Evolutionary conservation across 2,329 filamentous ascomycete species (phyloP), one percentile per base, ranked within the genome.

Genomic region (Xylaria sp.): DNA sequence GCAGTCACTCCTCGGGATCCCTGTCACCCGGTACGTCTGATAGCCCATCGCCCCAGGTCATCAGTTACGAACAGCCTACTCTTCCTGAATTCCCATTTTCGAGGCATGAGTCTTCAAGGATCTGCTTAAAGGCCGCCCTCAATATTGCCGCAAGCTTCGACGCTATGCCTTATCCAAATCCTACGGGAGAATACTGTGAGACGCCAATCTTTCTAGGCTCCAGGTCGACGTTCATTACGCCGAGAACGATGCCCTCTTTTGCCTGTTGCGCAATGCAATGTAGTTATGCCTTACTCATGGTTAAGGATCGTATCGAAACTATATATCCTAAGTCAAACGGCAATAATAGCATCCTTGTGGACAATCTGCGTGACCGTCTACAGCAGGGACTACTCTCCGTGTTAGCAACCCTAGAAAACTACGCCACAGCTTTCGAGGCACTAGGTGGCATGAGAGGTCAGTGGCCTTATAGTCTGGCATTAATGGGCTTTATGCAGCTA

Each of bases 61-160:
- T 68, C 50, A 50, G 59, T 17, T n/a, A 62, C 30, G 51, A 53
- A 30, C 69, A 69, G 45, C 61, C 63, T 5, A 36, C 65, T 24
- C 66, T 64, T 21, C 69, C 69, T 34, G 68, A 75, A 9, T 79
- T 83, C 51, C 83, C 83, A 14, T 85, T 85, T 70, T 82, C 76
- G 68, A 81, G 78, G 50, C 82, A 84, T 64, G 78, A 81, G 50
- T 85, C 84, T 14, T 81, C 84, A 24, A 83, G 83, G 71, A 80
- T 85, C 67, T 85, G 84, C 71, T 77, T 86, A 36, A 82, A 81
- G 55, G 81, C 84, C 7, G 83, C 84, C 1, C 78, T 86, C 51
- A 82, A 80, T 68, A 85, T 86, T 63, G 81, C 84, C 1, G 74
- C 78, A 59, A 80, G 81, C 12, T 85, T 85, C 60, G 79, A 82